Evolutionary conservation across 1,139 yeast species (phyloP).

Genomic region (Saccharomyces hybrid): DNA sequence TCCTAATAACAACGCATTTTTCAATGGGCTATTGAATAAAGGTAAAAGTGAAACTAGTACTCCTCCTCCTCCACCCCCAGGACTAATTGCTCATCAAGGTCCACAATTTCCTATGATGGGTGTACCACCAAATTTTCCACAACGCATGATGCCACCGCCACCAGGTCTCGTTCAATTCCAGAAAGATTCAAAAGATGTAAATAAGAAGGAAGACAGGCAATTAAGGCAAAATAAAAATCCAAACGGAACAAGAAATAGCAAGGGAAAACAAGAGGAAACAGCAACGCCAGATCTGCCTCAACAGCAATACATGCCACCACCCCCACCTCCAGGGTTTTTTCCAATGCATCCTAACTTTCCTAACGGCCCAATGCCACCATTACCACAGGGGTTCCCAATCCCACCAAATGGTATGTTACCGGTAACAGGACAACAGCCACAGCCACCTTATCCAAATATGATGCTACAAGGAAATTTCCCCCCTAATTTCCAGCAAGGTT

Average conservation of each 20-base stretch:
- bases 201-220: slow-evolving; percentile 14
- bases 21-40: slow-evolving; percentile 27
- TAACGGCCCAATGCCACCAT: slow-evolving; percentile 6
- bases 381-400: slow-evolving; percentile 7
- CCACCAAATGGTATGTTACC: slow-evolving; percentile 17
- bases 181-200: background rate
- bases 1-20: slow-evolving; percentile 23
- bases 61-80: slow-evolving; percentile 11
- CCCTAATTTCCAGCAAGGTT: background rate
- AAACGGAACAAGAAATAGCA: slow-evolving; percentile 11
- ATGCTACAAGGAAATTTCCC: slow-evolving; percentile 1
- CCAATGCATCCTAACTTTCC: slow-evolving; percentile 1
- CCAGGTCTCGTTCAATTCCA: slow-evolving; percentile 5
- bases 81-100: slow-evolving; percentile 9
- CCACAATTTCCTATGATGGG: slow-evolving; percentile 6
- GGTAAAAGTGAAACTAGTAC: slow-evolving; percentile 12
- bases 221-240: slow-evolving; percentile 28
- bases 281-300: slow-evolving; percentile 12
- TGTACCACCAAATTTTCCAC: slow-evolving; percentile 11
- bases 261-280: slow-evolving; percentile 2
- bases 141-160: slow-evolving; percentile 22
- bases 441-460: slow-evolving; percentile 7
- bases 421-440: slow-evolving; percentile 6
- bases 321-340: slow-evolving; percentile 4
- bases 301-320: slow-evolving; percentile 21